Conservation (phyloP, 495 filamentous ascomycete species). For the Parachaetomium inaequale region DNA sequence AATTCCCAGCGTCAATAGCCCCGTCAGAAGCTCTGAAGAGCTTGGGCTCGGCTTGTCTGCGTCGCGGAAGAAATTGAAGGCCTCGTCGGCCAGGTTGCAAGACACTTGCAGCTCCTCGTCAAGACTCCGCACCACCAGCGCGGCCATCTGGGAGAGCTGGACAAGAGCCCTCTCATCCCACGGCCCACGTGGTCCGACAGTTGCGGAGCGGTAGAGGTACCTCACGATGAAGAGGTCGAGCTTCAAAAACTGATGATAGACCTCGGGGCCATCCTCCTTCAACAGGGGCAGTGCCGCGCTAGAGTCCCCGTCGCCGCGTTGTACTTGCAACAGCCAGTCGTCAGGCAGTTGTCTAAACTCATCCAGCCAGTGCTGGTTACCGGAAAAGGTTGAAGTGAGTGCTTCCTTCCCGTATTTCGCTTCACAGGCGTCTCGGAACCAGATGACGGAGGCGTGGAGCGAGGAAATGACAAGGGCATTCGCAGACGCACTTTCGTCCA, state of each 20-base stretch:
- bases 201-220: slow-evolving; percentile 24
- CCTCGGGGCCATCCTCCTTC: slow-evolving; percentile 22
- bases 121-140: slow-evolving; percentile 27
- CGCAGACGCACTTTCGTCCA: slow-evolving; percentile 9
- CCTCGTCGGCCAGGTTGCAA: slow-evolving; percentile 29
- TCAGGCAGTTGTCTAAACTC: slow-evolving; percentile 23
- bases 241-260: slow-evolving; percentile 28
- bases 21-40: neutral
- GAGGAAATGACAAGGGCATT: slow-evolving; percentile 29
- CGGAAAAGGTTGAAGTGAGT: slow-evolving; percentile 10
- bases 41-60: neutral
- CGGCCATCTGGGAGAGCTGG: slow-evolving; percentile 32
- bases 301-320: neutral
- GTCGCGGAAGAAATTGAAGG: slow-evolving; percentile 34
- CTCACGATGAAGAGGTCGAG: slow-evolving; percentile 26
- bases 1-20: slow-evolving; percentile 40
- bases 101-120: slow-evolving; percentile 28
- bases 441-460: slow-evolving; percentile 28
- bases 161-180: slow-evolving; percentile 28
- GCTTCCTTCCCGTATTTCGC: slow-evolving; percentile 18
- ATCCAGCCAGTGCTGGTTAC: slow-evolving; percentile 25
- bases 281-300: slow-evolving; percentile 4
- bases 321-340: slow-evolving; percentile 23
- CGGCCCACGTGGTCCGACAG: slow-evolving; percentile 5
- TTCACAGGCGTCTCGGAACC: slow-evolving; percentile 33